Percentiles rank a stretch among this genome's conserved stretches.
Conservation (phyloP, 2,329 filamentous ascomycete genomes). For the Aspergillus caelatus region DNA sequence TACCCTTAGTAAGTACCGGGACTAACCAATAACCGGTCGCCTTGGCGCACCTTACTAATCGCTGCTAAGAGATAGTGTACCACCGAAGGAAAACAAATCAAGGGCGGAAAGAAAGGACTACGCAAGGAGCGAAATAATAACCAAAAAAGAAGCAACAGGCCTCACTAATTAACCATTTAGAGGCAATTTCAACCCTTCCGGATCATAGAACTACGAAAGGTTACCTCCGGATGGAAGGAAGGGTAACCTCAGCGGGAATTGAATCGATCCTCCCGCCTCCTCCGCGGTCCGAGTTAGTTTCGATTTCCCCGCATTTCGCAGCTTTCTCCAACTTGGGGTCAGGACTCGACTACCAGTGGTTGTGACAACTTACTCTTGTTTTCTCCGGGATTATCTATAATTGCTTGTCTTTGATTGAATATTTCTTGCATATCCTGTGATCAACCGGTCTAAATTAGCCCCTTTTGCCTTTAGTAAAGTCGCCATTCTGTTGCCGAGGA, state of each 20-base stretch:
- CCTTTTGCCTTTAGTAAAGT: neutral
- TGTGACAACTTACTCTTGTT: neutral
- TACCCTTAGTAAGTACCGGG: neutral
- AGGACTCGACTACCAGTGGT: neutral
- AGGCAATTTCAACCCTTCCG: too few relatives aligned
- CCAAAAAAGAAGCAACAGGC: neutral
- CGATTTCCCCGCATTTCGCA: constrained; percentile 5
- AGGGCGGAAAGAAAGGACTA: neutral
- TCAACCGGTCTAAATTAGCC: neutral
- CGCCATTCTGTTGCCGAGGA: neutral
- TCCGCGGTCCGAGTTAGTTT: constrained; percentile 12
- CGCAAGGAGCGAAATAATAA: neutral
- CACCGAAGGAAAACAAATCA: too few relatives aligned
- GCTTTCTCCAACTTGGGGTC: constrained; percentile 3
- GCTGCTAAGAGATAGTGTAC: neutral
- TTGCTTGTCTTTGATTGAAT: neutral
- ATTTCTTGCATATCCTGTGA: neutral
- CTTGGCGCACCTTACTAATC: neutral
- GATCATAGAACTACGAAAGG: too few relatives aligned
- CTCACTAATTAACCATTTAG: too few relatives aligned
- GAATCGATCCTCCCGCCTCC: constrained; percentile 1
- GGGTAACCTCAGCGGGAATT: neutral
- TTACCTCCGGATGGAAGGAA: neutral
- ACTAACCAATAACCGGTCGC: neutral
- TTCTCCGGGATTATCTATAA: neutral